These are phyloP conservation scores for Thelonectria blattea DNA, from an alignment of 2,329 filamentous ascomycete genomes.

Conservation along the genomic window DNA sequence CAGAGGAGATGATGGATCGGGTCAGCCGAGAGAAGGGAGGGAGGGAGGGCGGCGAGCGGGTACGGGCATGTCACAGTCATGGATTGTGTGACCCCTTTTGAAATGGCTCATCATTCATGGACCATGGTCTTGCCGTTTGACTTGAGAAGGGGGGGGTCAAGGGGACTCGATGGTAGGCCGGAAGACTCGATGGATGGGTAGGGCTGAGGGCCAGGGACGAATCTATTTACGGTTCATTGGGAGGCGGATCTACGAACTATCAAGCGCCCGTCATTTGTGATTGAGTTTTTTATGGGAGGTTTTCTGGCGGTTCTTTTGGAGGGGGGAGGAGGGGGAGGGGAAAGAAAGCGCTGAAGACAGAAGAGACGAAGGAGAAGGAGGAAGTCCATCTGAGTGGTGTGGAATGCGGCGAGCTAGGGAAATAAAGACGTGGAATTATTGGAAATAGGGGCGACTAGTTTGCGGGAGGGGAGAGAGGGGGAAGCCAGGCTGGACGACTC, in stretches of 20 bases:
- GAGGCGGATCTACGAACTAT: not conserved
- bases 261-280: not conserved
- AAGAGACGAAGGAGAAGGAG: not conserved
- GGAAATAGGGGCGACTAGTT: not conserved
- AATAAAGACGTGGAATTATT: not conserved
- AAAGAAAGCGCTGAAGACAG: not conserved
- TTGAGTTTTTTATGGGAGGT: too few species aligned
- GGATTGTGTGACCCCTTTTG: not conserved
- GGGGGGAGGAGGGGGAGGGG: not conserved
- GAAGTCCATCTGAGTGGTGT: too few species aligned
- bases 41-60: too few species aligned
- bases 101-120: too few species aligned
- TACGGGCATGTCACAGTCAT: not conserved
- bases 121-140: too few species aligned
- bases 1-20: not conserved
- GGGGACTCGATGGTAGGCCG: too few species aligned
- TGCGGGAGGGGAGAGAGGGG: not conserved
- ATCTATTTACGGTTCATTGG: not conserved
- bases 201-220: not conserved
- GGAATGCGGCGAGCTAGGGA: not conserved
- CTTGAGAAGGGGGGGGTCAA: too few species aligned
- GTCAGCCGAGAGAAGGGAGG: not conserved
- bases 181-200: not conserved
- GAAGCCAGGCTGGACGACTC: not conserved
- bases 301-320: not conserved